phyloP scores from a whole-genome alignment of 306 rosid species.

The Purshia tridentata region DNA sequence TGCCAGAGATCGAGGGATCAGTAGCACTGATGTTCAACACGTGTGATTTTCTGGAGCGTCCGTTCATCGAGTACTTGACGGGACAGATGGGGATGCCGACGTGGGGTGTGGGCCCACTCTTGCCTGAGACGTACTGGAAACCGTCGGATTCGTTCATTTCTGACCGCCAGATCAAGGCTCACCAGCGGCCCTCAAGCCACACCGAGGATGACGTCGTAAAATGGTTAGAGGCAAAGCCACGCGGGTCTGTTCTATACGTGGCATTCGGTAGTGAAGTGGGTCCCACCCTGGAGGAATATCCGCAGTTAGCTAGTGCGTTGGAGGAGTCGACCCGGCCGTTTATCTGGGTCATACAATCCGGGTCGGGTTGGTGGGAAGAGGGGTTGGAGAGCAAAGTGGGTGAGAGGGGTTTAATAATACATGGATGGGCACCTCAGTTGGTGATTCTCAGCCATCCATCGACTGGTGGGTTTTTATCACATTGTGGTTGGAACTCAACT shows the following conservation, averaged over 20 bases:
- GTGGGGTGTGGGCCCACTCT: constrained; percentile 20
- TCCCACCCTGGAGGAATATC: constrained; percentile 12
- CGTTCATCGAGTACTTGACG: constrained; percentile 21
- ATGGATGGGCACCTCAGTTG: constrained; percentile 26
- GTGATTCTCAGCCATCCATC: constrained; percentile 24
- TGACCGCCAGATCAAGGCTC: constrained; percentile 6
- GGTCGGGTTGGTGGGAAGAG: neutral
- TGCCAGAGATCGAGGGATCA: constrained; percentile 23
- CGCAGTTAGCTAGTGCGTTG: constrained; percentile 13
- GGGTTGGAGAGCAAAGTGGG: constrained; percentile 15
- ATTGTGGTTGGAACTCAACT: constrained; percentile 28
- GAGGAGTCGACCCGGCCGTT: constrained; percentile 20
- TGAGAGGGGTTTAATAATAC: constrained; percentile 13
- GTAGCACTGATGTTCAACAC: constrained; percentile 23
- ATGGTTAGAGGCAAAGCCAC: constrained; percentile 16
- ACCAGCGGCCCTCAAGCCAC: constrained; percentile 5
- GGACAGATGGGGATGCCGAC: constrained; percentile 12
- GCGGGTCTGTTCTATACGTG: constrained; percentile 13
- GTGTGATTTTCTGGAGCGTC: constrained; percentile 20
- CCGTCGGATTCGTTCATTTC: neutral
- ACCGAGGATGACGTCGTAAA: constrained; percentile 6
- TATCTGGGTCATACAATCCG: constrained; percentile 21
- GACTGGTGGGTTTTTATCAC: constrained; percentile 28
- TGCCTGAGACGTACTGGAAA: constrained; percentile 15
- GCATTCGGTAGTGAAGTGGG: constrained; percentile 27